Base-by-base conservation (phyloP, 306 rosid genomes). In the Prosopis cineraria region DNA sequence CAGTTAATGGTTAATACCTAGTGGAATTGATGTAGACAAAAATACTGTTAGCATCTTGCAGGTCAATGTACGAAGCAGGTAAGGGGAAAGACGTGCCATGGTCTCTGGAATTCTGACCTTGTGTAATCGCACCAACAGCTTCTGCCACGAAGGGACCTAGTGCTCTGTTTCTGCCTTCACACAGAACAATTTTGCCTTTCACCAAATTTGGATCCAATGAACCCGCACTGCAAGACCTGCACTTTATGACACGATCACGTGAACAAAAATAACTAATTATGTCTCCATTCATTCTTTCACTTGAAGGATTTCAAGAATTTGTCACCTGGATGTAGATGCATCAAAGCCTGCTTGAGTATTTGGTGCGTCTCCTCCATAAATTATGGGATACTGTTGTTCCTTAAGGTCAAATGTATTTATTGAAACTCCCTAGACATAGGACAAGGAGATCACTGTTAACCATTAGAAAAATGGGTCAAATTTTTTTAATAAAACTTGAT, bases 161-260 rank as follows among this genome's bases (percentile, higher is more conserved):
- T 31, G 70, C 84, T 3, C 0, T 1, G 29, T 0, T 0, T 0
- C 6, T 2, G 3, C 2, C 69, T 1, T 82, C 89, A 0, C 91
- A 87, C 2, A 87, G 29, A 40, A 87, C 82, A 63, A 82, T 85
- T 77, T 80, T 85, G 22, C 84, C 87, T 31, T 56, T 80, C 7
- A 83, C 83, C 69, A 63, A 22, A 1, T 66, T 63, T 13, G 58
- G 7, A 48, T 86, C 70, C 78, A 83, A 55, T 2, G 74, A 11
- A 25, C 27, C 34, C 0, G 8, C 0, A 25, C 2, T 24, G 19
- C 64, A 56, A 25, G 27, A 56, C 64, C 64, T 56, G 64, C 33
- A 56, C 64, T 20, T 20, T 10, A 20, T 1, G 3, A 22, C 53
- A 44, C 1, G 13, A 14, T 44, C 4, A 3, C 6, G 4, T 13